phyloP scores from a whole-genome alignment of 2,329 filamentous ascomycete genomes.

The Cryphonectria carpinicola region DNA sequence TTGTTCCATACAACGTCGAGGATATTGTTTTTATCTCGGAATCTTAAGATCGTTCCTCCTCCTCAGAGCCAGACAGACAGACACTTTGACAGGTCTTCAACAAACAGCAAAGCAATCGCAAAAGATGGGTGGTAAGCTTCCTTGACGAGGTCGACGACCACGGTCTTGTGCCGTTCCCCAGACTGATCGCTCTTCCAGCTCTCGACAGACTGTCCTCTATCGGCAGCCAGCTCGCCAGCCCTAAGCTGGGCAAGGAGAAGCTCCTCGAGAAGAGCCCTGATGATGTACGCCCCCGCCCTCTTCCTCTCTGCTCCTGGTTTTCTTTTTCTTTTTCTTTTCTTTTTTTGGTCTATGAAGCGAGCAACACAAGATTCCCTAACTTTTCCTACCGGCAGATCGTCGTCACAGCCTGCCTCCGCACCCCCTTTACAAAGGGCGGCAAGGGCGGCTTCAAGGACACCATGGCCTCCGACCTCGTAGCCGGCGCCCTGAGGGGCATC shows the following conservation, averaged over 20 bases:
- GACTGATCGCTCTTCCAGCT: conserved; percentile 43
- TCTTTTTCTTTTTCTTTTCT: no score
- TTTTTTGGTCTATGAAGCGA: no score
- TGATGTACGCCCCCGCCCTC: conserved; percentile 53
- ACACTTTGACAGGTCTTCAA: neutral
- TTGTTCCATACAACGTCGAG: neutral
- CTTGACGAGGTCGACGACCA: neutral
- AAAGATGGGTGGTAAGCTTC: conserved; percentile 33
- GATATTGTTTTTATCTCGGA: neutral
- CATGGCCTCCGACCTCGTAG: conserved; percentile 80
- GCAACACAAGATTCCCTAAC: no score
- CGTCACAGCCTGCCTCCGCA: conserved; percentile 89
- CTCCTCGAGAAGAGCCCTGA: conserved; percentile 69
- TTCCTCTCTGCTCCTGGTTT: no score
- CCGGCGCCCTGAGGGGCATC: conserved; percentile 79
- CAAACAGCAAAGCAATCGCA: conserved; percentile 4
- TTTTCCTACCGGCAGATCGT: conserved; percentile 63
- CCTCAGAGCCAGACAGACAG: no score
- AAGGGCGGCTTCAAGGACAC: conserved; percentile 98
- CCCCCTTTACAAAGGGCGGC: conserved; percentile 88
- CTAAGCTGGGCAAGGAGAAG: conserved; percentile 53
- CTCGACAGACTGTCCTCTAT: conserved; percentile 63
- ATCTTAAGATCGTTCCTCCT: neutral
- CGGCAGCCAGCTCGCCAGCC: conserved; percentile 61
- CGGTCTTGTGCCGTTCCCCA: neutral